Evolutionary conservation across 257 asterid genomes (phyloP).

Genomic region (Vinca minor): DNA sequence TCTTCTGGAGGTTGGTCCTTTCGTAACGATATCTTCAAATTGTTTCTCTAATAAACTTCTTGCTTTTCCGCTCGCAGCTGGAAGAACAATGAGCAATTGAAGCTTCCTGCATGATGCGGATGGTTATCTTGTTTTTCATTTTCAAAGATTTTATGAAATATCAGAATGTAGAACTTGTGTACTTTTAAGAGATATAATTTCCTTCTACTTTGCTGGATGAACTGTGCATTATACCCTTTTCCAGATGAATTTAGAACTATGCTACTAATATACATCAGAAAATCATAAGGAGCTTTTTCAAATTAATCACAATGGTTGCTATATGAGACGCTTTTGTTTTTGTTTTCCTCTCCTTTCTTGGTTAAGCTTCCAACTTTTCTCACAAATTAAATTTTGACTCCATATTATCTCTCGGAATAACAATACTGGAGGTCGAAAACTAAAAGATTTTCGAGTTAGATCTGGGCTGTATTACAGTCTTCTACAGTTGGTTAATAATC

Average conservation of each 20-base stretch:
- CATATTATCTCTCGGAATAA: too few species aligned
- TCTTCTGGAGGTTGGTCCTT: background rate
- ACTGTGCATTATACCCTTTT: background rate
- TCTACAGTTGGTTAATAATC: too few species aligned
- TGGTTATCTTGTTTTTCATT: background rate
- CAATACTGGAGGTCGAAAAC: too few species aligned
- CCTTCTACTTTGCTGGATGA: background rate
- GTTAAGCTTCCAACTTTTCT: too few species aligned
- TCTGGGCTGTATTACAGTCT: too few species aligned
- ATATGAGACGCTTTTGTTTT: too few species aligned
- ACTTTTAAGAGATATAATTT: background rate
- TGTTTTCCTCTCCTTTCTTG: too few species aligned
- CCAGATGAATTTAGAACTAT: background rate
- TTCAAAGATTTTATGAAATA: background rate
- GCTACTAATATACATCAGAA: too few species aligned
- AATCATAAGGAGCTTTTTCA: too few species aligned
- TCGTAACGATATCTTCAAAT: background rate
- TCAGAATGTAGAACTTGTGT: background rate
- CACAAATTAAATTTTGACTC: too few species aligned
- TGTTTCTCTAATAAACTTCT: background rate
- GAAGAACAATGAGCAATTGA: slow-evolving; percentile 32
- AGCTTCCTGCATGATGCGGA: slow-evolving; percentile 34
- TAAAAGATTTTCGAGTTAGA: too few species aligned
- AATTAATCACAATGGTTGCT: background rate
- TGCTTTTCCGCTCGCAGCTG: slow-evolving; percentile 24